Evolutionary conservation across 2,329 filamentous ascomycete genomes (phyloP).

Genomic region (Boeremia lycopersici): DNA sequence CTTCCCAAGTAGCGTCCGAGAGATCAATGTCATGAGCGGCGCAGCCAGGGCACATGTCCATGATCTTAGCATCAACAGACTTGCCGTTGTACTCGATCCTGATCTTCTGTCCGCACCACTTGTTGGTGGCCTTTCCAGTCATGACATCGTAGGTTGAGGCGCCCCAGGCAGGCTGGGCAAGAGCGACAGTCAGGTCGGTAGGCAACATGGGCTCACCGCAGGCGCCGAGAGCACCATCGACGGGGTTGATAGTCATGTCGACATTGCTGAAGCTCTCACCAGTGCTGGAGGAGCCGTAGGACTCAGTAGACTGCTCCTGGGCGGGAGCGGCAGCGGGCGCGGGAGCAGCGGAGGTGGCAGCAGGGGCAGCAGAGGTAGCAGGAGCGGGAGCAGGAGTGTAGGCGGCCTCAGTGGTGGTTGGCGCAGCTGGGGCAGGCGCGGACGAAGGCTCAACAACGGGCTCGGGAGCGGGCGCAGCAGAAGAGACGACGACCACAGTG

Average conservation of each 20-base stretch:
- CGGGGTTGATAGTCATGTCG: constrained; percentile 46
- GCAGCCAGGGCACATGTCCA: constrained; percentile 47
- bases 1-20: constrained; percentile 38
- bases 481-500: constrained; percentile 9
- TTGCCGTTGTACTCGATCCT: constrained; percentile 40
- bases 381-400: constrained; percentile 15
- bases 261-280: constrained; percentile 17
- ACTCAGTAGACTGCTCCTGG: background rate
- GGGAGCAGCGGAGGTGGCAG: constrained; percentile 10
- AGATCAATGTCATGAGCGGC: constrained; percentile 37
- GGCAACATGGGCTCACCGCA: constrained; percentile 38
- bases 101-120: constrained; percentile 44
- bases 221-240: constrained; percentile 33
- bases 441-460: constrained; percentile 17
- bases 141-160: constrained; percentile 36
- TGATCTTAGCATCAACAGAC: constrained; percentile 34
- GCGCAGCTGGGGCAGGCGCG: constrained; percentile 10
- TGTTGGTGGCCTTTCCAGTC: constrained; percentile 42
- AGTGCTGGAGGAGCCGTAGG: constrained; percentile 2
- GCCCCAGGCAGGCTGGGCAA: constrained; percentile 36
- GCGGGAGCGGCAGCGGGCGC: constrained; percentile 6
- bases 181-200: constrained; percentile 35
- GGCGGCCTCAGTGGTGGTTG: constrained; percentile 17
- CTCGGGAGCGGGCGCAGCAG: constrained; percentile 12
- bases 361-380: constrained; percentile 6